These are phyloP conservation scores for Cyberlindnera mrakii DNA, from an alignment of 805 yeast genomes.

Conservation along the genomic window DNA sequence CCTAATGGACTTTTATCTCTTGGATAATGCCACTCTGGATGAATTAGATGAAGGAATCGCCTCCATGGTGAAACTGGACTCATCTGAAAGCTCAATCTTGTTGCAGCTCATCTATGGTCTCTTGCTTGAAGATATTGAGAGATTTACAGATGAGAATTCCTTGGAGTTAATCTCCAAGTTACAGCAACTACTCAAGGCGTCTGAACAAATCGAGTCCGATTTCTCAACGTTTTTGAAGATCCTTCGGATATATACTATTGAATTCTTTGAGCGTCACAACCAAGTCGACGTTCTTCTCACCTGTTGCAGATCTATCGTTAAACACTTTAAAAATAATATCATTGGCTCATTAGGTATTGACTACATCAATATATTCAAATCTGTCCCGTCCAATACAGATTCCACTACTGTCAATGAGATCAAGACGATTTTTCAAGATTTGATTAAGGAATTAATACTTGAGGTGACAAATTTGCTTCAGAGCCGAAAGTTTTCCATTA, in stretches of 20 bases:
- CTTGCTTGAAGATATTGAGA: conserved; percentile 6
- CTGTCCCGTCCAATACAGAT: not conserved
- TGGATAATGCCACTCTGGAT: conserved; percentile 36
- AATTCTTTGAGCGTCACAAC: conserved; percentile 19
- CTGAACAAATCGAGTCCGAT: conserved; percentile 10
- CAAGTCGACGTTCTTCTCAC: conserved; percentile 10
- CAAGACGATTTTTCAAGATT: conserved; percentile 2
- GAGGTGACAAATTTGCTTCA: conserved; percentile 12
- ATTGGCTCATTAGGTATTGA: conserved; percentile 10
- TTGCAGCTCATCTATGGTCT: conserved; percentile 39
- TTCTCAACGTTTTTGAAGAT: conserved; percentile 12
- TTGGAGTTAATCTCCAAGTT: conserved; percentile 7
- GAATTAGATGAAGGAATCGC: conserved; percentile 28
- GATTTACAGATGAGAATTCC: conserved; percentile 1
- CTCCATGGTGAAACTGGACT: conserved; percentile 24
- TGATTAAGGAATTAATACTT: conserved; percentile 11
- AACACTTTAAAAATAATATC: conserved; percentile 17
- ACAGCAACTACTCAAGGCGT: conserved; percentile 10
- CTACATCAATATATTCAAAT: conserved; percentile 6
- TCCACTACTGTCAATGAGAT: conserved; percentile 10
- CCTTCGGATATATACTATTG: conserved; percentile 12
- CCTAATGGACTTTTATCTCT: conserved; percentile 31
- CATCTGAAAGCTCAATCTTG: conserved; percentile 23
- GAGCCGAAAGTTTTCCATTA: conserved; percentile 8
- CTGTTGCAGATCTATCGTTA: conserved; percentile 7